Base-by-base conservation (phyloP, 352 stramenopile species). In the Saprolegnia diclina region DNA sequence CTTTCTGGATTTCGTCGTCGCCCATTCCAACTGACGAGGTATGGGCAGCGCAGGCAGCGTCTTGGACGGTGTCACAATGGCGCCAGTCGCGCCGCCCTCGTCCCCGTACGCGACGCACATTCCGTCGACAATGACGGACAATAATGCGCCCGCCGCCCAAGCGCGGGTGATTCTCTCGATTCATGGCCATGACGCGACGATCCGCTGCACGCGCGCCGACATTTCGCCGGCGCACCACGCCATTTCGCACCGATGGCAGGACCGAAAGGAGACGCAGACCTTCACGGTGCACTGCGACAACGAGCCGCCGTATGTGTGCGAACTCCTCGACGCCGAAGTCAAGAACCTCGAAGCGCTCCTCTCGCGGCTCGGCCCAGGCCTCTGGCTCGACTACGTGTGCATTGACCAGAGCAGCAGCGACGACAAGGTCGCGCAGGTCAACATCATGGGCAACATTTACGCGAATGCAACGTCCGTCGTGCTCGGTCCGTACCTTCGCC, bases 371-470 rank as follows among this genome's bases (percentile, higher is more conserved):
- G 42, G 42, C 42, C 42, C 2, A n/a, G 42, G 42, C 18, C 11
- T 61, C 11, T 61, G 53, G 53, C 53, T 61, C 13, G 53, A 61
- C 29, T 61, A 61, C 26, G 53, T 61, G 10, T 61, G 53, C 53
- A 40, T 61, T 11, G 26, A 61, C 19, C 53, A 61, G 26, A 14
- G 19, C 53, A 40, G 26, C 53, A 42, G 35, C 22, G 53, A 22
- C 22, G 53, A 61, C 26, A 40, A 35, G 26, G 21, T 35, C 26
- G 53, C 53, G 19, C 53, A 61, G 26, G 53, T 61, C 22, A 35
- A 37, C 26, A 40, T 61, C 22, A 61, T 61, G 53, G 53, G 53
- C 22, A 22, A 61, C 9, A 61, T 61, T 6, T 61, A 61, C 53
- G 26, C 53, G 2, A 35, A 61, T 13, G 53, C 53, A 29, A 61